These are phyloP conservation scores for Sindora glabra DNA, from an alignment of 306 rosid genomes.

Conservation along the genomic window DNA sequence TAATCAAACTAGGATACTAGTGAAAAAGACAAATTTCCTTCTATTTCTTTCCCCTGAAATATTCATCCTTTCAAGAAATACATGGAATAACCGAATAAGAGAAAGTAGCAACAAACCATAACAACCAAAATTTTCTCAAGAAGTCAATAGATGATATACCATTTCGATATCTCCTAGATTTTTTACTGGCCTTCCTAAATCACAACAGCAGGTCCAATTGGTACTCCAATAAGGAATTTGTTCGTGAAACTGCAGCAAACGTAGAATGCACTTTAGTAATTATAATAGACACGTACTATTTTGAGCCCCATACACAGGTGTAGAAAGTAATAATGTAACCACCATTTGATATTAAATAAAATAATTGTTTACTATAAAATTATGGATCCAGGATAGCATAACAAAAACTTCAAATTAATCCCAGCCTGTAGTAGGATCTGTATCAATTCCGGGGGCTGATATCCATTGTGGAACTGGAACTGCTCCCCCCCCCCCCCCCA, in stretches of 20 bases:
- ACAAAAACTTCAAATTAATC: too few relatives aligned
- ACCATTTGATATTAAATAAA: neutral
- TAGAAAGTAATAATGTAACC: neutral
- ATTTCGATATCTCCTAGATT: neutral
- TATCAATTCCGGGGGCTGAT: too few relatives aligned
- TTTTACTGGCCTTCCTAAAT: neutral
- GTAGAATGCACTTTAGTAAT: neutral
- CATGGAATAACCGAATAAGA: neutral
- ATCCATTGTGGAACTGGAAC: too few relatives aligned
- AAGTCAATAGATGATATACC: neutral
- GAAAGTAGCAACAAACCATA: neutral
- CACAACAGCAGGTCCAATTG: neutral
- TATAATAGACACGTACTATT: neutral
- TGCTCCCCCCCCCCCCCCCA: too few relatives aligned
- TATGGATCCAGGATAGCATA: too few relatives aligned
- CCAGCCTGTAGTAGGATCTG: too few relatives aligned
- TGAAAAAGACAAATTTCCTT: too few relatives aligned
- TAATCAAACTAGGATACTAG: too few relatives aligned
- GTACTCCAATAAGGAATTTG: neutral
- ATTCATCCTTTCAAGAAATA: neutral
- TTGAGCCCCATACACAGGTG: neutral
- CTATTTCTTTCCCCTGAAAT: too few relatives aligned
- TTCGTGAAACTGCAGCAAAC: conserved; percentile 7
- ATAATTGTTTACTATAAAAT: too few relatives aligned
- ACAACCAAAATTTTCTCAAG: neutral